Conservation (phyloP, 2,329 filamentous ascomycete genomes). For the Nothopassalora personata region DNA sequence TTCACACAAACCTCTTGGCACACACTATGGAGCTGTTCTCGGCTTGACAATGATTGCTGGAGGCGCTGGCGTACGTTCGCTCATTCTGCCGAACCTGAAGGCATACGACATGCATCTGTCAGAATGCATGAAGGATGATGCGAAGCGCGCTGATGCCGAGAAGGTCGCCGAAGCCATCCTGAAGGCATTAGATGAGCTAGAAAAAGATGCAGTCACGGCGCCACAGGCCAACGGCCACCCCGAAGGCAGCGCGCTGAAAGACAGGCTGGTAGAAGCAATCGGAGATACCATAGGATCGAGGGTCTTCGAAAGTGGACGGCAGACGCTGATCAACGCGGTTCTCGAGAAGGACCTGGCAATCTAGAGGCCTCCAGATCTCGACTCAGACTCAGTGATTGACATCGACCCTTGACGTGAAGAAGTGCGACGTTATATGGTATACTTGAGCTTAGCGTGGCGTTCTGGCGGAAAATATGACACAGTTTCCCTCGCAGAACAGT, state of each 20-base stretch:
- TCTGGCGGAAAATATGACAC: background rate
- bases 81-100: conserved; percentile 62
- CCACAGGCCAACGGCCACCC: conserved; percentile 37
- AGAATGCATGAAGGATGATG: conserved; percentile 51
- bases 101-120: conserved; percentile 58
- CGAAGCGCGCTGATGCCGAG: conserved; percentile 54
- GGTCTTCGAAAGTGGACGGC: conserved; percentile 37
- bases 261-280: conserved; percentile 39
- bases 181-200: conserved; percentile 50
- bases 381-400: background rate
- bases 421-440: background rate
- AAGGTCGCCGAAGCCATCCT: conserved; percentile 56
- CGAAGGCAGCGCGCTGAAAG: conserved; percentile 37
- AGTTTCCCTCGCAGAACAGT: background rate
- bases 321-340: conserved; percentile 34
- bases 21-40: conserved; percentile 82
- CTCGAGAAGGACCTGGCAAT: conserved; percentile 33
- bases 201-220: conserved; percentile 37
- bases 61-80: conserved; percentile 55
- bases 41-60: conserved; percentile 76
- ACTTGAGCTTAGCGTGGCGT: background rate
- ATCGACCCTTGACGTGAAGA: background rate
- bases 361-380: conserved; percentile 6
- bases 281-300: conserved; percentile 41
- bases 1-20: conserved; percentile 71